Percentiles rank a stretch among this genome's conserved stretches.
Conservation (phyloP, 139 green algal species). For the Tetraselmis chui region DNA sequence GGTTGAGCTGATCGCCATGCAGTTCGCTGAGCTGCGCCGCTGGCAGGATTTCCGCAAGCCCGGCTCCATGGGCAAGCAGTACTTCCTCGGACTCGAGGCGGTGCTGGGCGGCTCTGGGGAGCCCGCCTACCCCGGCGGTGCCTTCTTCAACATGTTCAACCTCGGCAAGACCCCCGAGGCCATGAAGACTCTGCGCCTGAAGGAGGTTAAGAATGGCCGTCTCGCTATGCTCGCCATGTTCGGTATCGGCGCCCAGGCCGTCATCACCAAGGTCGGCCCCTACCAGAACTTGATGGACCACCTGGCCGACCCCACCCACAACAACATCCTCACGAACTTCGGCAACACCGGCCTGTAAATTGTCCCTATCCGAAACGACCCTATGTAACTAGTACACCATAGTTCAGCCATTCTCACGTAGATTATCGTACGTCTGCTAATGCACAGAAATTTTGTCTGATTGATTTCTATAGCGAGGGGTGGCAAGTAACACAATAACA, state of each 20-base stretch:
- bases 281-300: slow-evolving; percentile 86
- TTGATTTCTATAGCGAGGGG: background rate
- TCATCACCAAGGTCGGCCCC: slow-evolving; percentile 81
- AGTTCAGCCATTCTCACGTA: background rate
- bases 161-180: slow-evolving; percentile 70
- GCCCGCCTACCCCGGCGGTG: slow-evolving; percentile 87
- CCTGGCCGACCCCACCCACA: slow-evolving; percentile 69
- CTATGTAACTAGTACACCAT: background rate
- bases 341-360: slow-evolving; percentile 16
- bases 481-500: background rate
- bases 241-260: slow-evolving; percentile 63
- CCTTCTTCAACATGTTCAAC: slow-evolving; percentile 93
- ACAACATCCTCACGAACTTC: slow-evolving; percentile 94
- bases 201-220: slow-evolving; percentile 95
- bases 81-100: slow-evolving; percentile 91
- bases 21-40: slow-evolving; percentile 91
- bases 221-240: slow-evolving; percentile 81
- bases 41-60: slow-evolving; percentile 77
- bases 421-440: too few relatives aligned
- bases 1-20: slow-evolving; percentile 85
- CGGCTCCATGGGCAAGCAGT: slow-evolving; percentile 87
- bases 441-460: background rate
- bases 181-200: slow-evolving; percentile 81
- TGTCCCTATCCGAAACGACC: background rate
- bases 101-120: slow-evolving; percentile 77